Evolutionary conservation across 805 yeast species (phyloP).

Genomic region (Millerago galiae): DNA sequence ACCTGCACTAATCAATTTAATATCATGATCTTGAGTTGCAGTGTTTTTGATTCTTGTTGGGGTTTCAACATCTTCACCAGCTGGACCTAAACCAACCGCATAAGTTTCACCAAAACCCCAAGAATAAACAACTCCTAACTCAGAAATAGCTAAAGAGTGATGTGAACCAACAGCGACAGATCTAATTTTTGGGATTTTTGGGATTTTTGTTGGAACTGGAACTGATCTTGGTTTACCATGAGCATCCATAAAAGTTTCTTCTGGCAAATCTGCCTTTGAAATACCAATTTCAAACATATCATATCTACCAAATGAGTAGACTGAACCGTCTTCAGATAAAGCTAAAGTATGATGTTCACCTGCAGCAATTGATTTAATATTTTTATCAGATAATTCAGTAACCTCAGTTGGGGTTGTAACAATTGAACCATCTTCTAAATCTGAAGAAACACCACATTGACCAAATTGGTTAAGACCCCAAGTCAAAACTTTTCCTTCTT

Average conservation of each 20-base stretch:
- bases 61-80: slow-evolving; percentile 74
- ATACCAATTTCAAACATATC: slow-evolving; percentile 94
- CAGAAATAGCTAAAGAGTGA: slow-evolving; percentile 81
- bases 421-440: slow-evolving; percentile 79
- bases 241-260: slow-evolving; percentile 66
- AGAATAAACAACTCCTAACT: slow-evolving; percentile 78
- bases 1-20: slow-evolving; percentile 79
- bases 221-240: slow-evolving; percentile 79
- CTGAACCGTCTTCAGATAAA: slow-evolving; percentile 61
- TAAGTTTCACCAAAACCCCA: slow-evolving; percentile 99
- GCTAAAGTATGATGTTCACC: slow-evolving; percentile 95
- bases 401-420: slow-evolving; percentile 73
- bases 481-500: slow-evolving; percentile 60
- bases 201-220: slow-evolving; percentile 73
- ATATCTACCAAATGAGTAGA: slow-evolving; percentile 83
- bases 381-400: slow-evolving; percentile 51
- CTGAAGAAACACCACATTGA: slow-evolving; percentile 81
- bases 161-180: slow-evolving; percentile 81
- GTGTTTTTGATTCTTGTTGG: slow-evolving; percentile 93
- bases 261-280: slow-evolving; percentile 57
- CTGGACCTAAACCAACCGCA: slow-evolving; percentile 91
- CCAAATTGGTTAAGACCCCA: slow-evolving; percentile 99
- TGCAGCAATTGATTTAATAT: slow-evolving; percentile 61
- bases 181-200: slow-evolving; percentile 49
- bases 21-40: slow-evolving; percentile 78